Base-by-base conservation (phyloP, 352 stramenopile genomes). In the Pythium biforme region DNA sequence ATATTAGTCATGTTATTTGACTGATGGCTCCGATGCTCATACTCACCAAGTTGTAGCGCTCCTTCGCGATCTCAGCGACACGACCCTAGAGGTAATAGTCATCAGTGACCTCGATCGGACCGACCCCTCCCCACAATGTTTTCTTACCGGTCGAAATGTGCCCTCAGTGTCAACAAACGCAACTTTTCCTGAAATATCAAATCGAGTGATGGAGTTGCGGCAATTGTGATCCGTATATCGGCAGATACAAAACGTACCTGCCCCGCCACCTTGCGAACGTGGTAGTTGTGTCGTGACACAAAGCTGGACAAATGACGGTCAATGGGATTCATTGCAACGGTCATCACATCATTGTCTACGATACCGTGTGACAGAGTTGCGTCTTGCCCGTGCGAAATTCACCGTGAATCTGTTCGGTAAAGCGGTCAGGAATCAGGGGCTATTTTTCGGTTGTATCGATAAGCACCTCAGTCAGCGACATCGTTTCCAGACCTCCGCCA, bases 321-420 rank as follows among this genome's bases (percentile, higher is more conserved):
- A 11, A 47, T 47, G 19, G 26, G 40, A 10, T 17, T 4, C 5
- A 14, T 26, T 26, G 3, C 20, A 15, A 0, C 8, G 4, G 12
- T 26, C 19, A 12, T 27, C 19, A 26, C n/a, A 23, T 26, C n/a
- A 43, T 39, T 29, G 17, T 34, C 8, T 14, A 1, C 17, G 25
- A 29, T 81, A 90, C 83, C 39, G 94, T 98, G 69, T 98, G 94
- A 40, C 87, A 94, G 19, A 98, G 74, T 64, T 98, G 94, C 1
- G 94, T 98, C 69, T 98, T 98, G 22, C 94, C 95, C 19, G 94
- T 98, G 19, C 95, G 77, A 64, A 97, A 98, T 64, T 98, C 94
- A 19, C 94, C 90, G 54, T 94, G 92, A 56, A 96, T 76, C 87
- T 97, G 9, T 10, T 27, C 15, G 14, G 29, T 27, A 1, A 52